Conservation (phyloP, 441 rosid species). For the Aquilaria agallochum region DNA sequence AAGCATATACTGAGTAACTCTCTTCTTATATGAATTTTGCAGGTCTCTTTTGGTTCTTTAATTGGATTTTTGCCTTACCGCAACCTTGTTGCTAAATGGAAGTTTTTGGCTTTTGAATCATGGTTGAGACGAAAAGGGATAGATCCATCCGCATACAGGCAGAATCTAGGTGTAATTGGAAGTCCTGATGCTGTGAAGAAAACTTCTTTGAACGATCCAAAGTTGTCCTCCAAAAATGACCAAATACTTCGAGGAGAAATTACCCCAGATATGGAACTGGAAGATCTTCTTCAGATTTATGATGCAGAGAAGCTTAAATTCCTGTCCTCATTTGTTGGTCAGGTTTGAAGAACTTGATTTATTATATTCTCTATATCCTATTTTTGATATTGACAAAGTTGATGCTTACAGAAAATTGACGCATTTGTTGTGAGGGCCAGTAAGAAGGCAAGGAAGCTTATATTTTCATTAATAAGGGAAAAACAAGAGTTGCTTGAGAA, state of each 20-base stretch:
- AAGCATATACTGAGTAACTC: too few species aligned
- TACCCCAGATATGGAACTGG: constrained; percentile 68
- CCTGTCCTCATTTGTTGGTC: constrained; percentile 79
- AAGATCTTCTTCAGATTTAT: constrained; percentile 77
- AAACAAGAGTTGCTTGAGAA: constrained; percentile 63
- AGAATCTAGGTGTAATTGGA: constrained; percentile 64
- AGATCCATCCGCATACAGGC: constrained; percentile 70
- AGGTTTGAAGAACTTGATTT: constrained; percentile 45
- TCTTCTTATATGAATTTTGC: constrained; percentile 14
- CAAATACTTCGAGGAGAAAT: constrained; percentile 32
- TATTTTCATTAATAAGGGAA: constrained; percentile 81
- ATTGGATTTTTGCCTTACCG: constrained; percentile 88
- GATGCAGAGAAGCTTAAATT: constrained; percentile 84
- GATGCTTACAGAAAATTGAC: constrained; percentile 58
- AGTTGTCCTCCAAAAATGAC: constrained; percentile 27
- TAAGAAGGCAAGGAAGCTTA: constrained; percentile 58
- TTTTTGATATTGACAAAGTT: constrained; percentile 9
- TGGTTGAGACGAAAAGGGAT: constrained; percentile 89
- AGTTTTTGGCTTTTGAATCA: constrained; percentile 85
- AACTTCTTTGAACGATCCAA: constrained; percentile 30
- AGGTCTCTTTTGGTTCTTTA: constrained; percentile 88
- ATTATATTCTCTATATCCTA: constrained; percentile 1
- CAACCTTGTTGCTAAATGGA: constrained; percentile 72
- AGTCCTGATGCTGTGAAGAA: constrained; percentile 40
- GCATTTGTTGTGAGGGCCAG: constrained; percentile 59